A percentile compares a stretch with the other conserved stretches of the same genome.
phyloP scores from a whole-genome alignment of 1,284 basidiomycete species.

The Moniliophthora roreri region DNA sequence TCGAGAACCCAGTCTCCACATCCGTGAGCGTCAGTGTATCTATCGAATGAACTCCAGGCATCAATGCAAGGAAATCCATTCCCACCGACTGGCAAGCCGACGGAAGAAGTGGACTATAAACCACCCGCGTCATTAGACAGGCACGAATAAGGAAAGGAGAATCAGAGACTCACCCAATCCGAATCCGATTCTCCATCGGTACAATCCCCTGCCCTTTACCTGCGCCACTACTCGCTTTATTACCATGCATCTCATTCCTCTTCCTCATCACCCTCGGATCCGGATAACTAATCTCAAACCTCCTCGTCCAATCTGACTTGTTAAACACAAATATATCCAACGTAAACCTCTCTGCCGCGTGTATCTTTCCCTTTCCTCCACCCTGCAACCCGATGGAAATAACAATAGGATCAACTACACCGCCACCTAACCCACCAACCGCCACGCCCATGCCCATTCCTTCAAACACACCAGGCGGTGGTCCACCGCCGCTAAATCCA shows the following conservation, averaged over 20 bases:
- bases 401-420: slow-evolving; percentile 57
- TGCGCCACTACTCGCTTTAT: neutral
- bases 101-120: slow-evolving; percentile 69
- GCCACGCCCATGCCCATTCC: neutral
- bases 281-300: slow-evolving; percentile 78
- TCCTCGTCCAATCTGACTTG: slow-evolving; percentile 71
- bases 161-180: slow-evolving; percentile 65
- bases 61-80: slow-evolving; percentile 81
- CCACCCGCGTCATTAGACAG: slow-evolving; percentile 4
- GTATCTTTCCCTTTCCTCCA: slow-evolving; percentile 49
- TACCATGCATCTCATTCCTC: slow-evolving; percentile 34
- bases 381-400: slow-evolving; percentile 67
- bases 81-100: slow-evolving; percentile 84
- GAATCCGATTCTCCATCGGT: slow-evolving; percentile 78
- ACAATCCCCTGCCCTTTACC: slow-evolving; percentile 51
- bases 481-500: slow-evolving; percentile 28
- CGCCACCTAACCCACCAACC: slow-evolving; percentile 25
- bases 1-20: slow-evolving; percentile 67
- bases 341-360: slow-evolving; percentile 74
- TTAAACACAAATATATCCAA: slow-evolving; percentile 91
- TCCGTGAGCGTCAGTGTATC: slow-evolving; percentile 75
- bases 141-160: neutral
- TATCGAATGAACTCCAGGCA: slow-evolving; percentile 78
- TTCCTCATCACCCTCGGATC: slow-evolving; percentile 45
- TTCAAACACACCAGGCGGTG: neutral